A percentile compares a stretch with the other conserved stretches of the same genome.
Evolutionary conservation across 768 basidiomycete genomes (phyloP).

Genomic region (Tulasnella sp.): DNA sequence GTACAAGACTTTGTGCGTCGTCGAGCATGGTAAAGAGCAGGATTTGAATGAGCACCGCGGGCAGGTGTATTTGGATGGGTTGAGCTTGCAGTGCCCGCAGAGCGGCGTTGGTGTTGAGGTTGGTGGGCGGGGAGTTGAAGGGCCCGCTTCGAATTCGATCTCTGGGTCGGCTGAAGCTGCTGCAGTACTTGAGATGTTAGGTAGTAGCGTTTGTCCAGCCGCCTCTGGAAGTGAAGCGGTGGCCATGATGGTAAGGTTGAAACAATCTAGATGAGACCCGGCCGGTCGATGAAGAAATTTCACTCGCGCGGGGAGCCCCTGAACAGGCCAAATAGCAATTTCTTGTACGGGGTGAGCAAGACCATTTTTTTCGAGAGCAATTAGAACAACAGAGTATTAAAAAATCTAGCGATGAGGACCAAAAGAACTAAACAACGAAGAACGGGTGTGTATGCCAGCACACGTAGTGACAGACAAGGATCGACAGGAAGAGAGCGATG

Average conservation of each 20-base stretch:
- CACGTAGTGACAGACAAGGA: neutral
- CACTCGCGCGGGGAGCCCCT: neutral
- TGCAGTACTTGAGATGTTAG: neutral
- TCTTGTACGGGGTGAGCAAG: neutral
- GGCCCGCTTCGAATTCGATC: neutral
- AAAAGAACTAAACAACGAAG: neutral
- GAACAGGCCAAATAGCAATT: slow-evolving; percentile 1
- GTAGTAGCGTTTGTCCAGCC: neutral
- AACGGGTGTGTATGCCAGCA: neutral
- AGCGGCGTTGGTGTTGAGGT: slow-evolving; percentile 19
- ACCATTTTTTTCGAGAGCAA: neutral
- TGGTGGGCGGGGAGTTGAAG: neutral
- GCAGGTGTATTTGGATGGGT: slow-evolving; percentile 66
- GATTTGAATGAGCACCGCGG: slow-evolving; percentile 68
- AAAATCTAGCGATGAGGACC: neutral
- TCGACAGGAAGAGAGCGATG: neutral
- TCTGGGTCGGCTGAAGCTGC: slow-evolving; percentile 31
- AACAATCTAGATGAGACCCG: neutral
- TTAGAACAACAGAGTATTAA: neutral
- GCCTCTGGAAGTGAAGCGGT: neutral
- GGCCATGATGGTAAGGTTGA: neutral
- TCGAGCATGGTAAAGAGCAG: slow-evolving; percentile 69
- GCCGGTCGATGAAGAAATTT: neutral
- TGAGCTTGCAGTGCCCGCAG: slow-evolving; percentile 52
- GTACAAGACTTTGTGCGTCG: slow-evolving; percentile 57